Conservation (phyloP, 192 early-diverging fungal genomes). For the Physocladia obscura region DNA sequence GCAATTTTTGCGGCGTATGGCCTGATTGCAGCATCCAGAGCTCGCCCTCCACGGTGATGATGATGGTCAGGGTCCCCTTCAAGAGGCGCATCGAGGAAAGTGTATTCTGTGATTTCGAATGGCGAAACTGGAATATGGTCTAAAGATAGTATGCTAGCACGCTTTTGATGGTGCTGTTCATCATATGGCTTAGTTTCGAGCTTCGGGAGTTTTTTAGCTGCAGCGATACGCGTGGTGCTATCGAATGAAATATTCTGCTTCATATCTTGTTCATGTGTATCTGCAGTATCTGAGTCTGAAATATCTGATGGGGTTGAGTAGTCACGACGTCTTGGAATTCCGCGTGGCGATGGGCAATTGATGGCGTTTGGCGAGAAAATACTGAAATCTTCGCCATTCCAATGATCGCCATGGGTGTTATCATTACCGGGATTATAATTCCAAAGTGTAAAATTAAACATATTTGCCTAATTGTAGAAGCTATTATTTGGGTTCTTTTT, state of each 20-base stretch:
- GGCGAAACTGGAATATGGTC: constrained; percentile 36
- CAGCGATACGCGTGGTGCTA: neutral
- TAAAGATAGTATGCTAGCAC: no score
- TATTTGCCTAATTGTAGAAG: no score
- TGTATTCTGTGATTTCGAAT: constrained; percentile 51
- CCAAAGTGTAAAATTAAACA: constrained; percentile 82
- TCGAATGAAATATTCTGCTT: neutral
- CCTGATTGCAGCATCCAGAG: constrained; percentile 75
- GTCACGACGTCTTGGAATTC: neutral
- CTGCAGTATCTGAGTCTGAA: no score
- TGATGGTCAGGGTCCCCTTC: constrained; percentile 40
- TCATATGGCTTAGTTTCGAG: neutral
- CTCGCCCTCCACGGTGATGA: constrained; percentile 72
- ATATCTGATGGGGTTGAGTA: no score
- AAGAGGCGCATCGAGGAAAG: constrained; percentile 32
- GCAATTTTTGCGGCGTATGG: constrained; percentile 77
- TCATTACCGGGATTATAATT: constrained; percentile 83
- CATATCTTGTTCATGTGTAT: no score
- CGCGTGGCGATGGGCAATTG: neutral
- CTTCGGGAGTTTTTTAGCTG: no score
- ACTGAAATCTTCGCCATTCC: constrained; percentile 81
- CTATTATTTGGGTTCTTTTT: neutral
- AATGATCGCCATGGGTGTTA: constrained; percentile 75
- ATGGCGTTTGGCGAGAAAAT: constrained; percentile 11
- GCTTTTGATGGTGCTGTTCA: neutral